Conservation (phyloP, 2,329 filamentous ascomycete genomes). For the Apiospora phragmitis region DNA sequence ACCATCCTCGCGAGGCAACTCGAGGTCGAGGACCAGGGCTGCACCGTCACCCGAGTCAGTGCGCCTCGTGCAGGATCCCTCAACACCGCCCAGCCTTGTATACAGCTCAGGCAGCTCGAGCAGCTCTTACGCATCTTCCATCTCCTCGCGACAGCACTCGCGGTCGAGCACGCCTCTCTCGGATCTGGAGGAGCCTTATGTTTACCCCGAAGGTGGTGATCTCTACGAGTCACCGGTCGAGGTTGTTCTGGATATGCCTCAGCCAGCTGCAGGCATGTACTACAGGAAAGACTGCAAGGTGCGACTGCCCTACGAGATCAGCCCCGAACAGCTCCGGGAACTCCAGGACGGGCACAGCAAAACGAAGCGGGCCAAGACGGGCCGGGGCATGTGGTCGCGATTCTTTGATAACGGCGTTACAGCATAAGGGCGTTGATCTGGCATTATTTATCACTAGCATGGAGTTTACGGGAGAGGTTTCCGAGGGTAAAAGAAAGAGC, state of each 20-base stretch:
- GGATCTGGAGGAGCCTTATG: constrained; percentile 44
- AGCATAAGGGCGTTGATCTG: constrained; percentile 32
- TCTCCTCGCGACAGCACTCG: constrained; percentile 47
- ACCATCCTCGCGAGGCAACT: constrained; percentile 44
- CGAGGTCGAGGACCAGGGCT: constrained; percentile 40
- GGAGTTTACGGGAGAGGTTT: constrained; percentile 13
- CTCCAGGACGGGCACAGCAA: constrained; percentile 46
- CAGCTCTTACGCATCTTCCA: constrained; percentile 50
- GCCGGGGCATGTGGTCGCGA: constrained; percentile 53
- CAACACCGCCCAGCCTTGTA: constrained; percentile 48
- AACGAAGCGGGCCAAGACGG: constrained; percentile 48
- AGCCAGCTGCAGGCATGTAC: constrained; percentile 37
- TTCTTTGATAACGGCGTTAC: constrained; percentile 49
- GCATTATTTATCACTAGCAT: constrained; percentile 14
- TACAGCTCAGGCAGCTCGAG: constrained; percentile 42
- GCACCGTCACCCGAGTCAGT: constrained; percentile 33
- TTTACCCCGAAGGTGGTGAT: constrained; percentile 38
- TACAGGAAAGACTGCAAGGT: constrained; percentile 28
- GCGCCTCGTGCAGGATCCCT: constrained; percentile 39
- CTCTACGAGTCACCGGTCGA: constrained; percentile 53
- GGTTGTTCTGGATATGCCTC: constrained; percentile 40
- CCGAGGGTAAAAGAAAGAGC: constrained; percentile 2
- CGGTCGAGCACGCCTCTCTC: constrained; percentile 53
- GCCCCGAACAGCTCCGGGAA: constrained; percentile 50
- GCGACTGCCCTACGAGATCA: constrained; percentile 57